Conservation (phyloP, 2,329 filamentous ascomycete genomes). For the Dothidotthia symphoricarpi region DNA sequence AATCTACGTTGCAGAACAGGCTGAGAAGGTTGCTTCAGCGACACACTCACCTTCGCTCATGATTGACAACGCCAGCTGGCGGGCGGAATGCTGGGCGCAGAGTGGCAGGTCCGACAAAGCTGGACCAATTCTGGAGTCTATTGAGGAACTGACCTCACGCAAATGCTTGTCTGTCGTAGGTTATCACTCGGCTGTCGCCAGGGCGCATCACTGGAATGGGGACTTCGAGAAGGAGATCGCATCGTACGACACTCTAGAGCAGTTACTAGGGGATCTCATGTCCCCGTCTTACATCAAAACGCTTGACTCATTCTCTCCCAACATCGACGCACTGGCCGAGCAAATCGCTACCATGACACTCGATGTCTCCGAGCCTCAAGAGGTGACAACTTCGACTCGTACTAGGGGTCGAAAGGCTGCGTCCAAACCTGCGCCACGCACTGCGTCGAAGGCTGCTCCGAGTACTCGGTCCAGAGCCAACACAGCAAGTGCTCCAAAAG, state of each 20-base stretch:
- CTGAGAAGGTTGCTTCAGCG: slow-evolving; percentile 71
- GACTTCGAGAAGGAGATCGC: slow-evolving; percentile 50
- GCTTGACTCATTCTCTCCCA: slow-evolving; percentile 24
- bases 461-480: slow-evolving; percentile 17
- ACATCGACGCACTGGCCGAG: slow-evolving; percentile 41
- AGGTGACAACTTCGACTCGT: slow-evolving; percentile 8
- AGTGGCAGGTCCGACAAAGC: slow-evolving; percentile 53
- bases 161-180: slow-evolving; percentile 54
- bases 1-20: slow-evolving; percentile 82
- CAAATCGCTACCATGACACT: slow-evolving; percentile 47
- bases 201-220: slow-evolving; percentile 49
- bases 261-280: slow-evolving; percentile 45
- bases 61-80: slow-evolving; percentile 47
- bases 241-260: slow-evolving; percentile 51
- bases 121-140: slow-evolving; percentile 54
- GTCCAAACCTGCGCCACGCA: slow-evolving; percentile 14
- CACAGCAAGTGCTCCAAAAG: slow-evolving; percentile 15
- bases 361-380: slow-evolving; percentile 11
- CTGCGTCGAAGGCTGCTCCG: slow-evolving; percentile 11
- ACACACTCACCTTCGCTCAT: slow-evolving; percentile 60
- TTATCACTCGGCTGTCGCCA: slow-evolving; percentile 51
- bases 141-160: slow-evolving; percentile 42
- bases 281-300: slow-evolving; percentile 32
- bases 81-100: slow-evolving; percentile 50
- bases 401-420: slow-evolving; percentile 26